phyloP scores from a whole-genome alignment of 2,329 filamentous ascomycete species.

The Monilinia polystroma region DNA sequence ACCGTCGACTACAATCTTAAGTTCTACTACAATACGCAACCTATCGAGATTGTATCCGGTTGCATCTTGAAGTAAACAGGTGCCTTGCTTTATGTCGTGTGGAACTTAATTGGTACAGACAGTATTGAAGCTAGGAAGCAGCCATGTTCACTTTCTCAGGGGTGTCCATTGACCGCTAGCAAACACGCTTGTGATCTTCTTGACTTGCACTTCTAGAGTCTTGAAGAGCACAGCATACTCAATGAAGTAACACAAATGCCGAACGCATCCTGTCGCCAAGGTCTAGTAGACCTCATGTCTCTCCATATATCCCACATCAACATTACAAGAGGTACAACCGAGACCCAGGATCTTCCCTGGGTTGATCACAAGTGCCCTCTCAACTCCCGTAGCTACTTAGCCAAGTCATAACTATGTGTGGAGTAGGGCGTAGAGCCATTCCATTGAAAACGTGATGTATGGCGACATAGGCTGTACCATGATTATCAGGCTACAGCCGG shows the following conservation, averaged over 20 bases:
- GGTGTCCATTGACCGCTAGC: neutral
- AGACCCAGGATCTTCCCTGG: neutral
- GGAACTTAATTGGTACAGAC: neutral
- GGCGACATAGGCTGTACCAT: neutral
- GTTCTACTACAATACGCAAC: neutral
- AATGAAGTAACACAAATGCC: neutral
- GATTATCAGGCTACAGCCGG: neutral
- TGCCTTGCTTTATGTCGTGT: neutral
- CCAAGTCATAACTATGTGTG: neutral
- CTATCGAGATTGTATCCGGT: neutral
- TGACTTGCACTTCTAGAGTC: neutral
- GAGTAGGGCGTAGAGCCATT: neutral
- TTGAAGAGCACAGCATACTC: neutral
- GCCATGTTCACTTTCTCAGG: neutral
- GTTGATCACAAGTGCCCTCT: neutral
- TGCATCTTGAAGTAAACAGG: neutral
- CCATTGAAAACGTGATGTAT: neutral
- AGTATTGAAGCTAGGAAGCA: neutral
- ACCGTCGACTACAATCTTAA: neutral
- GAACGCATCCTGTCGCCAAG: neutral
- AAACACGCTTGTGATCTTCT: neutral
- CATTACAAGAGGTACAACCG: neutral
- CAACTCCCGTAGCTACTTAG: neutral
- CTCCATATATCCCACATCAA: neutral
- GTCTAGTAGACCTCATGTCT: neutral